phyloP scores from a whole-genome alignment of 148 eudicot genomes.

The Chenopodium album region DNA sequence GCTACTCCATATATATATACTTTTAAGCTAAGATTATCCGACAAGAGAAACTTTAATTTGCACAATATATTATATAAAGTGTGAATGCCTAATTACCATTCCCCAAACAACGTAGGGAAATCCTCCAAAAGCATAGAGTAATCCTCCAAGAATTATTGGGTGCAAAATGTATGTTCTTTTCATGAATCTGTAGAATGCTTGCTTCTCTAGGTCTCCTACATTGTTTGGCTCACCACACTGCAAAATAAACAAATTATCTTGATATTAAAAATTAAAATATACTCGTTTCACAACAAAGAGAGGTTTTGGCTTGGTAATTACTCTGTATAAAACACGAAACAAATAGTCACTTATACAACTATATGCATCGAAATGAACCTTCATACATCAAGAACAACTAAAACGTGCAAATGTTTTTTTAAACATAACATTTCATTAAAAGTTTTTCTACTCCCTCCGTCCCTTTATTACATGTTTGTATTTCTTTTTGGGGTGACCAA shows the following conservation, averaged over 20 bases:
- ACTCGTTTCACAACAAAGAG: neutral
- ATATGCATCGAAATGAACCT: too few species aligned
- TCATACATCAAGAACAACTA: too few species aligned
- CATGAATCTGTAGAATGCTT: slow-evolving; percentile 62
- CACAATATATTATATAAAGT: too few species aligned
- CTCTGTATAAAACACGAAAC: neutral
- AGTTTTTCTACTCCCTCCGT: too few species aligned
- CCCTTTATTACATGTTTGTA: too few species aligned
- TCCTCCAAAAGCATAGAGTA: slow-evolving; percentile 63
- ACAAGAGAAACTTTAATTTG: too few species aligned
- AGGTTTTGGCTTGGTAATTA: neutral
- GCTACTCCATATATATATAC: too few species aligned
- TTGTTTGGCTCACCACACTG: slow-evolving; percentile 72
- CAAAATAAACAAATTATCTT: slow-evolving; percentile 5
- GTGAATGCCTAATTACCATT: slow-evolving; percentile 43
- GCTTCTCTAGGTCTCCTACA: slow-evolving; percentile 74
- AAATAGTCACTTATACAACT: neutral
- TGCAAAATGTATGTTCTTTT: slow-evolving; percentile 55
- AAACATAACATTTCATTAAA: too few species aligned
- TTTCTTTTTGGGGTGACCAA: too few species aligned
- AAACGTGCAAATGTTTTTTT: too few species aligned
- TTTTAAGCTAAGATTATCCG: too few species aligned
- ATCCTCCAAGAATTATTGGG: slow-evolving; percentile 53
- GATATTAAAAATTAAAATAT: neutral
- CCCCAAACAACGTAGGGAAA: slow-evolving; percentile 79